Evolutionary conservation across 2,329 filamentous ascomycete species (phyloP).

Genomic region (Scortechinia acanthostroma): DNA sequence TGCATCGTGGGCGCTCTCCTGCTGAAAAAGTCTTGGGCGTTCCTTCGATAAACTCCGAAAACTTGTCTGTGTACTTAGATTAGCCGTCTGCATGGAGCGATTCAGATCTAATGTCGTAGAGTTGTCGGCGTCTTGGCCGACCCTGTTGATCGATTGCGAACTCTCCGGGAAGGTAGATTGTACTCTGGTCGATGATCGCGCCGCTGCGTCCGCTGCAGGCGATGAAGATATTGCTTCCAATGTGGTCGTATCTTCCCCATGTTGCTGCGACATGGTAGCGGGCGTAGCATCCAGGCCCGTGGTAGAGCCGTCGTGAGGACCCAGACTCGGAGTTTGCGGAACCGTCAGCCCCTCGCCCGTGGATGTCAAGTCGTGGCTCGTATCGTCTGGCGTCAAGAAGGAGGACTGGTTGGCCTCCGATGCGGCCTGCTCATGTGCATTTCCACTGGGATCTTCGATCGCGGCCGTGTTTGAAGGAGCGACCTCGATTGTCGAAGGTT

Average conservation of each 20-base stretch:
- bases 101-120: neutral
- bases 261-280: neutral
- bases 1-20: too few species aligned
- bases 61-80: neutral
- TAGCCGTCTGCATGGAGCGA: neutral
- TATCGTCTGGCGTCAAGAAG: neutral
- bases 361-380: neutral
- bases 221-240: neutral
- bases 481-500: slow-evolving; percentile 33
- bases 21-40: neutral
- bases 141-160: neutral
- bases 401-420: too few species aligned
- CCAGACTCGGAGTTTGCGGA: neutral
- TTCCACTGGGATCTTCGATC: neutral
- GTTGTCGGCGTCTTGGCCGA: neutral
- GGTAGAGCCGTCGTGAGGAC: neutral
- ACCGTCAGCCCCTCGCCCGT: neutral
- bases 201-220: neutral
- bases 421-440: neutral
- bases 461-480: slow-evolving; percentile 6
- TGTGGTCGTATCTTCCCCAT: neutral
- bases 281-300: neutral
- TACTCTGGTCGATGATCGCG: too few species aligned
- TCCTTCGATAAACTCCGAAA: too few species aligned
- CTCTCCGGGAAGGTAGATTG: too few species aligned